Conservation (phyloP, 192 early-diverging fungal species). For the Backusella psychrophila region DNA sequence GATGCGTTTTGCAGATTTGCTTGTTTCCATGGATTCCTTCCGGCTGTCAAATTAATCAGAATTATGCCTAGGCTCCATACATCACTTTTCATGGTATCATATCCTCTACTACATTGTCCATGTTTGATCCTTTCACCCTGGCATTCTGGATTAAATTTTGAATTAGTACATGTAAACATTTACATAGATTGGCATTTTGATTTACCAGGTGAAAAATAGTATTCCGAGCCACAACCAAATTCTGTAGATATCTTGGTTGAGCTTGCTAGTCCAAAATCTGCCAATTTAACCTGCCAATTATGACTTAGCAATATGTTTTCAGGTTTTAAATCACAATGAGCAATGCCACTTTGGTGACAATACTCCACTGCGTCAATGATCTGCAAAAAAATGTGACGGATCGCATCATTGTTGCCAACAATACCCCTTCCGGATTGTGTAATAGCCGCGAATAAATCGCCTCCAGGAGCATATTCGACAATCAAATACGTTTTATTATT, state of each 20-base stretch:
- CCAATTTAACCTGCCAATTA: slow-evolving; percentile 68
- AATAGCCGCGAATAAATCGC: slow-evolving; percentile 94
- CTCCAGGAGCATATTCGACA: slow-evolving; percentile 78
- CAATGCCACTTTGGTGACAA: slow-evolving; percentile 65
- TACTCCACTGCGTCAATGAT: slow-evolving; percentile 80
- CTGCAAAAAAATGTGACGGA: slow-evolving; percentile 80
- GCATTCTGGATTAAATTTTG: slow-evolving; percentile 45
- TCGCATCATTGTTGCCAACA: slow-evolving; percentile 65
- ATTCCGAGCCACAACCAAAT: slow-evolving; percentile 64
- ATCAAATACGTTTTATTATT: slow-evolving; percentile 60
- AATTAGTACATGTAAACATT: neutral
- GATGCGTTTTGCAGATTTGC: slow-evolving; percentile 64
- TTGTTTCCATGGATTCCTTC: slow-evolving; percentile 78
- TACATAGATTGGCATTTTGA: neutral
- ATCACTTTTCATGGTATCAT: slow-evolving; percentile 60
- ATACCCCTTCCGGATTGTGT: slow-evolving; percentile 57
- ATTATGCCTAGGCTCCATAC: slow-evolving; percentile 96
- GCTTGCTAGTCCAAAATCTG: slow-evolving; percentile 94
- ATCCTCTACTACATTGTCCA: slow-evolving; percentile 49
- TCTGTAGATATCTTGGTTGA: slow-evolving; percentile 60
- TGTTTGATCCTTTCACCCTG: slow-evolving; percentile 37
- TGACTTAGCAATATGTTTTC: slow-evolving; percentile 76
- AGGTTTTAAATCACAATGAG: slow-evolving; percentile 80
- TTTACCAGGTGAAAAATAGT: slow-evolving; percentile 59
- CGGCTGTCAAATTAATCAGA: slow-evolving; percentile 74